Conservation (phyloP, 768 basidiomycete species). For the Wakefieldia striispora region DNA sequence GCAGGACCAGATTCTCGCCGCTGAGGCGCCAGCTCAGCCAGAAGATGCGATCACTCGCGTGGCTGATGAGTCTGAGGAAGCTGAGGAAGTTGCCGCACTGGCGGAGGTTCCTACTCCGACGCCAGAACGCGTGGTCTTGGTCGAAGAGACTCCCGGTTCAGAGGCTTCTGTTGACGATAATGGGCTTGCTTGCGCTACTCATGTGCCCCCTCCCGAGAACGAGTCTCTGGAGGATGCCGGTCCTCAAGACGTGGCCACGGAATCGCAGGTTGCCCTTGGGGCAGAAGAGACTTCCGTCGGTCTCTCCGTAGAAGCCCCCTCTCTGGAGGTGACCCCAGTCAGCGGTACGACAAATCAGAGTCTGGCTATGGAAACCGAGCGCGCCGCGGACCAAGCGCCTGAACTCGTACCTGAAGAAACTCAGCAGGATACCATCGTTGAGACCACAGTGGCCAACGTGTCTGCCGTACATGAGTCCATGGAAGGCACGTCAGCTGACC, state of each 20-base stretch:
- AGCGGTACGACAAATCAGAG: not conserved
- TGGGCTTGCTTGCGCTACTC: not conserved
- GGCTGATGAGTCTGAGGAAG: conserved; percentile 10
- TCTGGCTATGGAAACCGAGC: not conserved
- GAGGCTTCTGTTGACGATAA: conserved; percentile 1
- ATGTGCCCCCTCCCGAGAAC: not conserved
- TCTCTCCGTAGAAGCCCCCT: not conserved
- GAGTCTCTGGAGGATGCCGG: not conserved
- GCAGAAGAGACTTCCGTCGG: not conserved
- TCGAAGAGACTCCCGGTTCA: conserved; percentile 15
- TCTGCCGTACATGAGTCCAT: not conserved
- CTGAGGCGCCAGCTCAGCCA: conserved; percentile 14
- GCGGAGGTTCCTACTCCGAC: conserved; percentile 14
- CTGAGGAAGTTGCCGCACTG: conserved; percentile 5
- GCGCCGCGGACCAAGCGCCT: conserved; percentile 5
- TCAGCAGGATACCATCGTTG: not conserved
- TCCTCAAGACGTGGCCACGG: conserved; percentile 4
- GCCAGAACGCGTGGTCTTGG: conserved; percentile 10
- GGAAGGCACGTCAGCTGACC: no score
- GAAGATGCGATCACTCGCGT: not conserved
- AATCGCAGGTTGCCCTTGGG: not conserved
- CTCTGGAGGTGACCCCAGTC: not conserved
- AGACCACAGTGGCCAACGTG: not conserved
- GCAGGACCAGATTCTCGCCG: conserved; percentile 1
- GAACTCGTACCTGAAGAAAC: not conserved